Evolutionary conservation across 208 protist genomes (phyloP).

Genomic region (Lotmaria passim): DNA sequence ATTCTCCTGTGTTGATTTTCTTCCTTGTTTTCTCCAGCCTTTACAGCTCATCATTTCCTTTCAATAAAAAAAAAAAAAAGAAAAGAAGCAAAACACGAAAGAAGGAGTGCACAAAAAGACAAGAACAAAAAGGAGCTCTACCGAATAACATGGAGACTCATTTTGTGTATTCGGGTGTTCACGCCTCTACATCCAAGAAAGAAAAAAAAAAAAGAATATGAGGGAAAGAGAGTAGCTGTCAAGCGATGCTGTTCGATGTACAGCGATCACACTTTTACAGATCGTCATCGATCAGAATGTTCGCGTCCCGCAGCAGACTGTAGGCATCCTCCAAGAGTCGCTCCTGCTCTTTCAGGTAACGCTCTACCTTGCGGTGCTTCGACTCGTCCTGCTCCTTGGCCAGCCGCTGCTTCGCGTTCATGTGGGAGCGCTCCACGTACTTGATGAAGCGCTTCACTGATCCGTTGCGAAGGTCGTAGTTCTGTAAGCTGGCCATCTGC

Average conservation of each 20-base stretch:
- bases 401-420: constrained; percentile 46
- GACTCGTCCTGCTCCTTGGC: constrained; percentile 45
- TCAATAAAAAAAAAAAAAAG: constrained; percentile 15
- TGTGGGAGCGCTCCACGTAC: constrained; percentile 63
- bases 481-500: constrained; percentile 54
- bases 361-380: constrained; percentile 50
- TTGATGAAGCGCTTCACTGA: constrained; percentile 80
- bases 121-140: no score
- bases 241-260: no score
- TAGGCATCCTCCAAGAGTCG: constrained; percentile 52
- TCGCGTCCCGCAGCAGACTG: constrained; percentile 53
- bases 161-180: no score
- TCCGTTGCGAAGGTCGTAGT: constrained; percentile 76
- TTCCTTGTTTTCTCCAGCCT: no score
- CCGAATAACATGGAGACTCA: no score
- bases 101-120: no score
- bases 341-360: constrained; percentile 67
- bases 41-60: background rate
- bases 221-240: background rate
- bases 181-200: no score
- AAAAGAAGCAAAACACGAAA: background rate
- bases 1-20: no score
- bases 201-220: constrained; percentile 13
- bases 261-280: no score
- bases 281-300: constrained; percentile 31